Conservation (phyloP, 768 basidiomycete species). For the Kwoniella shandongensis region DNA sequence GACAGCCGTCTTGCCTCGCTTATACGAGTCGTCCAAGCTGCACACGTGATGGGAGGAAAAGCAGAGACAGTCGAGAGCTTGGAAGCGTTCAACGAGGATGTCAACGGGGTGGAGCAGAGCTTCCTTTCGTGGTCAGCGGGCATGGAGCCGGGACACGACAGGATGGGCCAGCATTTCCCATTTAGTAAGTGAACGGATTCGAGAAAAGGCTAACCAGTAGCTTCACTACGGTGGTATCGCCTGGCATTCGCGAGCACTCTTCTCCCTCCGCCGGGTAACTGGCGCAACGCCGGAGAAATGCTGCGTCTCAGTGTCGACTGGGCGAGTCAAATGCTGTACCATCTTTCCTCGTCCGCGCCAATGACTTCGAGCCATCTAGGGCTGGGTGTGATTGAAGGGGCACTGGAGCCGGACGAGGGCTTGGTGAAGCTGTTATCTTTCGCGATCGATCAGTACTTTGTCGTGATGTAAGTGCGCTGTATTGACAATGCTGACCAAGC, state of each 20-base stretch:
- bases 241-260: constrained; percentile 18
- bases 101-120: constrained; percentile 14
- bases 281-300: constrained; percentile 11
- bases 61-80: constrained; percentile 11
- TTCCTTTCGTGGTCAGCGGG: neutral
- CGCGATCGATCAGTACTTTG: constrained; percentile 26
- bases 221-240: constrained; percentile 26
- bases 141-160: constrained; percentile 4
- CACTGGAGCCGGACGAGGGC: constrained; percentile 15
- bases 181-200: constrained; percentile 17
- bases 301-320: constrained; percentile 15
- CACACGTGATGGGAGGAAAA: constrained; percentile 15
- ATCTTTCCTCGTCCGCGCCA: constrained; percentile 14
- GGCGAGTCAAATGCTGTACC: constrained; percentile 21
- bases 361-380: constrained; percentile 1
- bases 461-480: constrained; percentile 16
- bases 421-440: constrained; percentile 15
- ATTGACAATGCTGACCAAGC: neutral
- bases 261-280: constrained; percentile 1
- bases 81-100: constrained; percentile 22
- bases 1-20: constrained; percentile 18
- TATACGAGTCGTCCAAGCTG: constrained; percentile 10
- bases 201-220: neutral
- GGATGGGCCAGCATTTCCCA: constrained; percentile 24
- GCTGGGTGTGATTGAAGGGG: neutral